phyloP scores from a whole-genome alignment of 345 rosid genomes.

The Crucihimalaya himalaica region DNA sequence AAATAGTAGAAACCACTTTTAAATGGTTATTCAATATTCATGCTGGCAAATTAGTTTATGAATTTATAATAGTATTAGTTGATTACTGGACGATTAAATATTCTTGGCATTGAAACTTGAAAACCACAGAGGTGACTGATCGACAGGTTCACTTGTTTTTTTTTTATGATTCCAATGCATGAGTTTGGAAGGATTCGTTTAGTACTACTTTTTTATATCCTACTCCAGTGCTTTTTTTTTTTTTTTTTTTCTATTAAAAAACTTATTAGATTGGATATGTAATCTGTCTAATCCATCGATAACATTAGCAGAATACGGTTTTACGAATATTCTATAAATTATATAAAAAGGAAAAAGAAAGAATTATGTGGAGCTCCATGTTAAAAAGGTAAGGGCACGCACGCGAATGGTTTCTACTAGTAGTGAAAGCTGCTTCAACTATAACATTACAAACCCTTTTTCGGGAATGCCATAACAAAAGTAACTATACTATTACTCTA shows the following conservation, averaged over 20 bases:
- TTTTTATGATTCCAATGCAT: conserved; percentile 11
- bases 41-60: neutral
- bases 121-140: conserved; percentile 20
- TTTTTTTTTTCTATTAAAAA: neutral
- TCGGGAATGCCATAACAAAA: conserved; percentile 28
- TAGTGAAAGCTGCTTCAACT: conserved; percentile 34
- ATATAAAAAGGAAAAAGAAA: conserved; percentile 3
- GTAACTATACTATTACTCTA: neutral
- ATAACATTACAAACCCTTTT: neutral
- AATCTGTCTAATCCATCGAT: neutral
- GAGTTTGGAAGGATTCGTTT: conserved; percentile 26
- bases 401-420: conserved; percentile 24
- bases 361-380: conserved; percentile 23
- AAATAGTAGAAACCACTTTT: neutral
- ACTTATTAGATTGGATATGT: neutral
- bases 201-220: neutral
- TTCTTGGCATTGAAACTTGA: conserved; percentile 30
- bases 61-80: neutral
- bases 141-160: conserved; percentile 13
- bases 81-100: conserved; percentile 36
- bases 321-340: neutral
- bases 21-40: no score
- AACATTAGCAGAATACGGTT: neutral
- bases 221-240: neutral
- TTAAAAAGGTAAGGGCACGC: conserved; percentile 37